These are phyloP conservation scores for Phytomonas francai DNA, from an alignment of 208 protist species.

Conservation along the genomic window DNA sequence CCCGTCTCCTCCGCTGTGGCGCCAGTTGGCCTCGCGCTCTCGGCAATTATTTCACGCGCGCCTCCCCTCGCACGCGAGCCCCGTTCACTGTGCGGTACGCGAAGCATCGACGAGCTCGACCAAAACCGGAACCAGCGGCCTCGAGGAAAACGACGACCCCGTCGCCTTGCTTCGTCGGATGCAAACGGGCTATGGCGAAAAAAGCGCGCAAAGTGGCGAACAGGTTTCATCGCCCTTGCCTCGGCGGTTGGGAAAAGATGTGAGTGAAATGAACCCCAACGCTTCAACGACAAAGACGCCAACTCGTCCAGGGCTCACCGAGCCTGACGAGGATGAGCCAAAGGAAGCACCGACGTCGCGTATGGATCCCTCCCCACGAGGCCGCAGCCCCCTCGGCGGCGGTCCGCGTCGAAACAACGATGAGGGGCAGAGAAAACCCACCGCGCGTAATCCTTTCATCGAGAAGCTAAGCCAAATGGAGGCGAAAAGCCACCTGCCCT, in stretches of 20 bases:
- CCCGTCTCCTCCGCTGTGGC: not conserved
- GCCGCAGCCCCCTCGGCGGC: not conserved
- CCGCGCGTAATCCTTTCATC: conserved; percentile 37
- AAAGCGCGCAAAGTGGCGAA: not conserved
- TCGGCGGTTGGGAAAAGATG: not conserved
- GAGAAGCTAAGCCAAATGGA: conserved; percentile 57
- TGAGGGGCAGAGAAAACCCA: not conserved
- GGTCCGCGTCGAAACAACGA: not conserved
- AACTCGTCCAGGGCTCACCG: not conserved
- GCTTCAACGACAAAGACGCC: not conserved
- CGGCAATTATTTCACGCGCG: not conserved
- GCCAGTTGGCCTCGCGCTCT: not conserved
- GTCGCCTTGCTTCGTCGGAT: conserved; percentile 22
- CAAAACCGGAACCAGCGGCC: not conserved
- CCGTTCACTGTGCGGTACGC: not conserved
- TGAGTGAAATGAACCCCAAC: not conserved
- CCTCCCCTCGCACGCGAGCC: not conserved
- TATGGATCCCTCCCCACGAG: not conserved
- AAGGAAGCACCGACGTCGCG: not conserved
- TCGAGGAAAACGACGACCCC: conserved; percentile 32
- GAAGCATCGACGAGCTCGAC: not conserved
- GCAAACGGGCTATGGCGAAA: not conserved
- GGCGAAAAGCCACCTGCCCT: conserved; percentile 24
- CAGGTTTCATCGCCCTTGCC: not conserved
- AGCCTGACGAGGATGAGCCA: not conserved